Evolutionary conservation across 148 eudicot genomes (phyloP).

Genomic region (Limonium bicolor): DNA sequence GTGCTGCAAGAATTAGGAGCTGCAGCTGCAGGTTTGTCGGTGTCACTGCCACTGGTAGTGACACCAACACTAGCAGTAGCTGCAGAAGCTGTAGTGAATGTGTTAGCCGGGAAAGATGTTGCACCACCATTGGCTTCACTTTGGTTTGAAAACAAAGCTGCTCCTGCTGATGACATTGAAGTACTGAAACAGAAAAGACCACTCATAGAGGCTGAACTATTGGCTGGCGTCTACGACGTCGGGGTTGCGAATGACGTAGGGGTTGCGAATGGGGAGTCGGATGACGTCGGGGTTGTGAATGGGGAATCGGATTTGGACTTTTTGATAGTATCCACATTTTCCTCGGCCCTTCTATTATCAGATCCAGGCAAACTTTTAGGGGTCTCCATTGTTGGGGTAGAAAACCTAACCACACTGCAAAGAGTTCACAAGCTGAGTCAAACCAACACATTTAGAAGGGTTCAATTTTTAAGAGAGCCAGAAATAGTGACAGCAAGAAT

Average conservation of each 20-base stretch:
- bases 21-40: background rate
- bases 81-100: conserved; percentile 9
- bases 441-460: background rate
- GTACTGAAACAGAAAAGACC: conserved; percentile 10
- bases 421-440: background rate
- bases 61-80: conserved; percentile 5
- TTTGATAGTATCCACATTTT: conserved; percentile 7
- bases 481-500: background rate
- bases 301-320: conserved; percentile 13
- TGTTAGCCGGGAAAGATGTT: conserved; percentile 1
- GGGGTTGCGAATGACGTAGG: conserved; percentile 13
- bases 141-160: conserved; percentile 14
- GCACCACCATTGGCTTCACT: conserved; percentile 16
- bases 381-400: conserved; percentile 10
- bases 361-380: conserved; percentile 11
- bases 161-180: conserved; percentile 17
- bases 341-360: conserved; percentile 11
- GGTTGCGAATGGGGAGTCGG: conserved; percentile 8
- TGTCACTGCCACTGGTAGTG: background rate
- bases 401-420: conserved; percentile 16
- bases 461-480: background rate
- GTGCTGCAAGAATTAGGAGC: conserved; percentile 1
- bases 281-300: conserved; percentile 12
- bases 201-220: conserved; percentile 9
- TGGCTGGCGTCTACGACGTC: conserved; percentile 12